These are phyloP conservation scores for Ceratocystis diversiconidia DNA, from an alignment of 2,329 filamentous ascomycete species.

Conservation along the genomic window DNA sequence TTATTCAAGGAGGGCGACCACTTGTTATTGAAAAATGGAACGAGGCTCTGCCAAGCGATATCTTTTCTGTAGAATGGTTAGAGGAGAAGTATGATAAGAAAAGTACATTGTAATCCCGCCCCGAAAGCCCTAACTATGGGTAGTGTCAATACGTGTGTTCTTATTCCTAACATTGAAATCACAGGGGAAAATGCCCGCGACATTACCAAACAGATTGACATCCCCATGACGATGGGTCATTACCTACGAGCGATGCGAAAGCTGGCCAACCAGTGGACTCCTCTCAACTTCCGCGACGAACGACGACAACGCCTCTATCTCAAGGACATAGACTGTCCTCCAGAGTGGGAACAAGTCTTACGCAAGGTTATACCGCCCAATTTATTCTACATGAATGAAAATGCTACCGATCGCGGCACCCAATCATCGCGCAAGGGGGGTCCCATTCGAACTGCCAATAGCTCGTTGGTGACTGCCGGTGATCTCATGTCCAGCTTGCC, in stretches of 20 bases:
- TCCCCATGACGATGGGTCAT: constrained; percentile 76
- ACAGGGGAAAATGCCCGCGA: constrained; percentile 75
- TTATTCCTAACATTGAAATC: constrained; percentile 5
- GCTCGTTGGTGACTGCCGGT: constrained; percentile 54
- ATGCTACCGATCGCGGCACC: constrained; percentile 36
- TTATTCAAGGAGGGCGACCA: constrained; percentile 73
- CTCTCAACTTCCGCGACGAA: constrained; percentile 62
- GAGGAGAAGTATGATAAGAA: constrained; percentile 66
- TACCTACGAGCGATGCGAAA: constrained; percentile 79
- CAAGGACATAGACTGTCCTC: constrained; percentile 92
- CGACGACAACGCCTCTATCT: constrained; percentile 77
- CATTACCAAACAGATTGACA: constrained; percentile 54
- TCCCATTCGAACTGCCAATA: not conserved
- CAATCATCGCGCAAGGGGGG: not conserved
- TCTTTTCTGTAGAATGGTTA: constrained; percentile 74
- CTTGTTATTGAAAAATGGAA: constrained; percentile 86
- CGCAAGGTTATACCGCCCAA: constrained; percentile 62
- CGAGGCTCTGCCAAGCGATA: constrained; percentile 53
- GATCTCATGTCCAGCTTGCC: constrained; percentile 93
- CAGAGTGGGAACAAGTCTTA: constrained; percentile 70
- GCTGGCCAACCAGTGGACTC: constrained; percentile 68
- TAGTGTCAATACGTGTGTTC: not conserved
- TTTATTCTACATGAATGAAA: constrained; percentile 85
- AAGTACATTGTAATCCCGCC: constrained; percentile 35
- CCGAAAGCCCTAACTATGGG: not conserved